Base-by-base conservation (phyloP, 192 early-diverging fungal species). In the Coemansia sp. region DNA sequence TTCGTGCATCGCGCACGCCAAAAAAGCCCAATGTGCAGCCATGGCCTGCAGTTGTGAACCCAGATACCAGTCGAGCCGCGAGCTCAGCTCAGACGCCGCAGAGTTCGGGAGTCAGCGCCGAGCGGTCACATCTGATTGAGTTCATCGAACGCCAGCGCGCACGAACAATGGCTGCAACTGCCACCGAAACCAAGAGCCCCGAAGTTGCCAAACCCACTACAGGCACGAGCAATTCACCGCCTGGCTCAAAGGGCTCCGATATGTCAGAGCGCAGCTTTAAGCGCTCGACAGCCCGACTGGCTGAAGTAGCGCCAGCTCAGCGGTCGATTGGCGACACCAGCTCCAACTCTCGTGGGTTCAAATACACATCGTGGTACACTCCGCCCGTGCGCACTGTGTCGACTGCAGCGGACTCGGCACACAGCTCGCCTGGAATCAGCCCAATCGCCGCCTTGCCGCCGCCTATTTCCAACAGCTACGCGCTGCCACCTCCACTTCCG, bases 241-340 rank as follows among this genome's bases (percentile, higher is more conserved):
- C 66, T 0, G 39, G 17, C 52, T 72, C 72, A 17, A 55, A 47
- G 25, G 41, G 39, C 39, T 81, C 78, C 2, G 72, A 75, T 27
- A 38, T 65, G 14, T 80, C 78, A 0, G 78, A 81, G 41, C 72
- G 78, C 62, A 72, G 67, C 25, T 81, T 73, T 35, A 75, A 73
- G 50, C 72, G 78, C 15, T 81, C 78, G 17, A 81, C 78, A 5
- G 72, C 69, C 5, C 72, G 78, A 3, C 61, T 81, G n/a, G 75
- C 70, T 4, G 75, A 77, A 12, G 58, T 77, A 8, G 66, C 58
- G 6, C 55, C 56, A 3, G 23, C 39, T 35, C 60, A 15, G 10
- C 52, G 11, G 29, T 17, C n/a, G 51, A 51, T 2, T n/a, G 25
- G 17, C 47, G 47, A 38, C 60, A 14, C 19, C 14, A 19, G n/a